Base-by-base conservation (phyloP, 2,329 filamentous ascomycete species). In the Alternaria sp. region DNA sequence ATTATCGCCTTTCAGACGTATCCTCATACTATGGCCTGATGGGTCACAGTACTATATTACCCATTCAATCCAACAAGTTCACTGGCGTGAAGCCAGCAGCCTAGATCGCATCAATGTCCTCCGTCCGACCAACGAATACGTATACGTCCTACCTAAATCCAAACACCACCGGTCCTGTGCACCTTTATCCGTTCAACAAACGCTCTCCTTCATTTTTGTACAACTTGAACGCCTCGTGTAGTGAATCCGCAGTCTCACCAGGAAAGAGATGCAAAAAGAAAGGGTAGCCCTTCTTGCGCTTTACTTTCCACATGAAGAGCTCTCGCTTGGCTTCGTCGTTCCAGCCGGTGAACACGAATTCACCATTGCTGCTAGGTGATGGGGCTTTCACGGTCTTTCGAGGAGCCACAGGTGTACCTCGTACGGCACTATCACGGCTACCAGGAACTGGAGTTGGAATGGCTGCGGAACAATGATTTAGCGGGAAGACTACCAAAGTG, bases 291-390 rank as follows among this genome's bases (percentile, higher is more conserved):
- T 61, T 61, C 26, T 52, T 61, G 23, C 40, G 40, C 23, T 57
- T 45, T 8, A 36, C 25, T 23, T 57, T 61, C 59, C 59, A 57
- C 26, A 49, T 26, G 36, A 57, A 61, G 26, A 61, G 15, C 21
- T 21, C 32, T 28, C 32, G 40, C 19, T 61, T 61, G 6, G 59
- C 54, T 23, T 57, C 54, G 15, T 61, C 54, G n/a, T 61, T 46
- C 59, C 59, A 61, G 5, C 46, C 46, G 7, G 49, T 45, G 17
- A 61, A 57, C 15, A 51, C 7, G 46, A 61, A 61, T 44, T 60
- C 32, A 1, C 25, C 19, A 11, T 45, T 45, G 19, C 12, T n/a
- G 26, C 13, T 21, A 19, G 19, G 6, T 17, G 15, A 15, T 10
- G 36, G n/a, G 12, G 36, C 17, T 23, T 52, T 45, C 11, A 7